Evolutionary conservation across 139 green algal species (phyloP).

Genomic region (Astrephomene gubernaculifera): DNA sequence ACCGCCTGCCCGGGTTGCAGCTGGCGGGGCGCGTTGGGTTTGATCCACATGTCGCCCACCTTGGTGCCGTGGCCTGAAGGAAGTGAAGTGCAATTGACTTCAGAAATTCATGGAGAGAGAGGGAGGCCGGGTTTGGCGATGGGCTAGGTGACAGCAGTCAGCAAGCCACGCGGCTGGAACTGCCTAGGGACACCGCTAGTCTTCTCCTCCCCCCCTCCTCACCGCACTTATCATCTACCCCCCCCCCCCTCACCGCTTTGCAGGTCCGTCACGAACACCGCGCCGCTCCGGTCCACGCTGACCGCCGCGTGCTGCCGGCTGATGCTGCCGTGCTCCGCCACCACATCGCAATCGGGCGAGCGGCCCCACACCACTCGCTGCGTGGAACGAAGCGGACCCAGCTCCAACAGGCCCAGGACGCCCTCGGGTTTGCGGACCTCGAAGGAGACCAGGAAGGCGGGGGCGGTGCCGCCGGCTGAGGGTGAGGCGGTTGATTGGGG

Average conservation of each 20-base stretch:
- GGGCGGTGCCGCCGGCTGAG: background rate
- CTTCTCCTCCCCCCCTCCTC: background rate
- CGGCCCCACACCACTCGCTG: conserved; percentile 76
- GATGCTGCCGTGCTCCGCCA: conserved; percentile 80
- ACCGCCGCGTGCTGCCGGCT: conserved; percentile 73
- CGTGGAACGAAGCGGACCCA: conserved; percentile 61
- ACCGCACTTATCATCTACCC: background rate
- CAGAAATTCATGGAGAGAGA: background rate
- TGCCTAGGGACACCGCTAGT: background rate
- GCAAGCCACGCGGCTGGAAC: background rate
- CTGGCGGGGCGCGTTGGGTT: conserved; percentile 61
- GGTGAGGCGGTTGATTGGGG: too few species aligned
- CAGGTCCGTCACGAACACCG: conserved; percentile 76
- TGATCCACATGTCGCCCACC: conserved; percentile 79
- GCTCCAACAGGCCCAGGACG: conserved; percentile 64
- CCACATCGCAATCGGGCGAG: conserved; percentile 68
- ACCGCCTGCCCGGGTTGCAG: conserved; percentile 39
- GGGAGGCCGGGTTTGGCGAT: background rate
- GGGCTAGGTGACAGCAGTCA: background rate
- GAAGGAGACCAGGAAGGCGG: background rate
- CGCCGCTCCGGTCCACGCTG: conserved; percentile 40
- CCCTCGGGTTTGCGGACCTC: conserved; percentile 70
- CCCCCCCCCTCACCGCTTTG: conserved; percentile 55
- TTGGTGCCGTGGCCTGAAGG: conserved; percentile 80
- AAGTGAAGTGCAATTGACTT: background rate